These are phyloP conservation scores for Penicillium sclerotigenum DNA, from an alignment of 2,329 filamentous ascomycete species.

Conservation along the genomic window DNA sequence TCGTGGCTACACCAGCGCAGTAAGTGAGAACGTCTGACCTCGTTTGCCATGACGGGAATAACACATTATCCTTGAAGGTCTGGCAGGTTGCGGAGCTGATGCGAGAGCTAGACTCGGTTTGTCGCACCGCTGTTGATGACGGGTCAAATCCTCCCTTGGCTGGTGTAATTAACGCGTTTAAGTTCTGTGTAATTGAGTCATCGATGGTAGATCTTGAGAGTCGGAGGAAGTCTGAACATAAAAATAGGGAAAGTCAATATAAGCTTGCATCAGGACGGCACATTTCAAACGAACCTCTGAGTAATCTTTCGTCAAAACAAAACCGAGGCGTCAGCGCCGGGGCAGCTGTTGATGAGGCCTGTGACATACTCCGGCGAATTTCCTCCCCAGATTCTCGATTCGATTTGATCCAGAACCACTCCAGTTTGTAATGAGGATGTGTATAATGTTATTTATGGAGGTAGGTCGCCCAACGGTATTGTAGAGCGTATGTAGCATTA, in stretches of 20 bases:
- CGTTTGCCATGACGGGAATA: conserved; percentile 86
- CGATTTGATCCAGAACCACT: conserved; percentile 39
- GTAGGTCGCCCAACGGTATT: neutral
- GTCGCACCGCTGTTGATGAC: conserved; percentile 65
- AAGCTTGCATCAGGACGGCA: neutral
- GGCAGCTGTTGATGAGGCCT: conserved; percentile 36
- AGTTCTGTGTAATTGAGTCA: conserved; percentile 87
- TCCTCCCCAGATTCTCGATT: conserved; percentile 23
- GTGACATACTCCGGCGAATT: conserved; percentile 38
- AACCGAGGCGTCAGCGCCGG: conserved; percentile 68
- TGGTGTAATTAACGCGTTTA: conserved; percentile 84
- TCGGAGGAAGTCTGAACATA: conserved; percentile 78
- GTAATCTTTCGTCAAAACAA: conserved; percentile 68
- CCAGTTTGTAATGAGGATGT: conserved; percentile 34
- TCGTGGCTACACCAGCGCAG: conserved; percentile 82
- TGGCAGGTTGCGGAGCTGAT: conserved; percentile 64
- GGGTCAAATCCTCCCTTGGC: conserved; percentile 72
- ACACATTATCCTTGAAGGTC: conserved; percentile 68
- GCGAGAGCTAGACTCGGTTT: conserved; percentile 48
- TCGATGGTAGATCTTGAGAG: conserved; percentile 81
- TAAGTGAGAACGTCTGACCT: conserved; percentile 82
- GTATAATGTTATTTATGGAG: neutral
- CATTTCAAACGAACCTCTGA: conserved; percentile 57
- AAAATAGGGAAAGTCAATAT: conserved; percentile 57
- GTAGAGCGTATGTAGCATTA: neutral